phyloP scores from a whole-genome alignment of 2,329 filamentous ascomycete species.

The Arthrinium phaeospermum region DNA sequence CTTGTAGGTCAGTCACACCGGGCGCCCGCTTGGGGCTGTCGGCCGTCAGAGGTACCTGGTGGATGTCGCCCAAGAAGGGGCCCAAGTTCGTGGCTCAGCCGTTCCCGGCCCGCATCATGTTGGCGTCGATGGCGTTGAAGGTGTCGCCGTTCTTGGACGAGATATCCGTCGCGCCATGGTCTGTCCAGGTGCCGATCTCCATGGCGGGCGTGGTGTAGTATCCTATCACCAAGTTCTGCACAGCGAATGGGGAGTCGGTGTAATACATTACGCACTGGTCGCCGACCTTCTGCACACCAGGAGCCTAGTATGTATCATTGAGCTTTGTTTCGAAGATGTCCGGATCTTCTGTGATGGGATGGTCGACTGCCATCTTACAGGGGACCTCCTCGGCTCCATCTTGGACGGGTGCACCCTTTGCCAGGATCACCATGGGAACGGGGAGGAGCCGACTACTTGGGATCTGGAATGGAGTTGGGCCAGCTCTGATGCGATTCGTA shows the following conservation, averaged over 20 bases:
- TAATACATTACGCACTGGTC: slow-evolving; percentile 70
- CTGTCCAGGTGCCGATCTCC: slow-evolving; percentile 63
- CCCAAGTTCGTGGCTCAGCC: slow-evolving; percentile 64
- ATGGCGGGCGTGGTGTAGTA: slow-evolving; percentile 47
- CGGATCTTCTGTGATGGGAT: not conserved
- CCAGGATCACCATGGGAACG: too few relatives aligned
- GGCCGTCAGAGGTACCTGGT: slow-evolving; percentile 58
- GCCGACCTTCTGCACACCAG: slow-evolving; percentile 64
- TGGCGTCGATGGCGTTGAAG: slow-evolving; percentile 69
- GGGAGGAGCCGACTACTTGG: too few relatives aligned
- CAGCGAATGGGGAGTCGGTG: slow-evolving; percentile 66
- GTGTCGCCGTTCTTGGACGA: slow-evolving; percentile 46
- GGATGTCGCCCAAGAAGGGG: slow-evolving; percentile 71
- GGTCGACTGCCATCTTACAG: not conserved
- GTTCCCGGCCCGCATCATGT: slow-evolving; percentile 53
- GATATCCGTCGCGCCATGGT: slow-evolving; percentile 61
- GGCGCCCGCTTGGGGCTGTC: slow-evolving; percentile 36
- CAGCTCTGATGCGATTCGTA: not conserved
- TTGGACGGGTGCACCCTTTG: too few relatives aligned
- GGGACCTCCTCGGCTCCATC: too few relatives aligned
- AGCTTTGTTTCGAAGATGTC: not conserved
- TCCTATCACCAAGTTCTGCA: slow-evolving; percentile 62
- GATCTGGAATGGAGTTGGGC: too few relatives aligned
- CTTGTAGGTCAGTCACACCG: slow-evolving; percentile 32
- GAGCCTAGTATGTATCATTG: slow-evolving; percentile 52